Percentiles rank a stretch among this genome's conserved stretches.
Conservation (phyloP, 179 eudicot species). For the Silene noctiflora region DNA sequence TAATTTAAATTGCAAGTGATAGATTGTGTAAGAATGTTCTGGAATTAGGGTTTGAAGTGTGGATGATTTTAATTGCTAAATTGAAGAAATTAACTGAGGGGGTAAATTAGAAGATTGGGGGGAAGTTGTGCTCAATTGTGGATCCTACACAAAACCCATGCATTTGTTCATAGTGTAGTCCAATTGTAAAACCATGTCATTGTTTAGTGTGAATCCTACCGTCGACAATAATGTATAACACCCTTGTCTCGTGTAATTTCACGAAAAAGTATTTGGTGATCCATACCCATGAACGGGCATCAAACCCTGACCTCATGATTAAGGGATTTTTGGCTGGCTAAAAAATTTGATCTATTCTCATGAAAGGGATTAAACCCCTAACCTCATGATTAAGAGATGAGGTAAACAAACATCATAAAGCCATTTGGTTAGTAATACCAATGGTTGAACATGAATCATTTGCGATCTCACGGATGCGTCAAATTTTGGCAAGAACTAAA, state of each 20-base stretch:
- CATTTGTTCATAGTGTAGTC: neutral
- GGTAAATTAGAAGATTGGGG: neutral
- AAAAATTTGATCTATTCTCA: too few species aligned
- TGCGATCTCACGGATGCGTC: too few species aligned
- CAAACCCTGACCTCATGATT: too few species aligned
- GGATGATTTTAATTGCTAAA: neutral
- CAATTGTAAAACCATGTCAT: neutral
- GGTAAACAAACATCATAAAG: too few species aligned
- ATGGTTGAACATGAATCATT: neutral
- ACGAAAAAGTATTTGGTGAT: too few species aligned
- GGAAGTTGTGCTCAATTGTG: neutral
- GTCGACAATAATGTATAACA: too few species aligned
- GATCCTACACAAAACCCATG: conserved; percentile 6
- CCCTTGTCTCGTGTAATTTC: too few species aligned
- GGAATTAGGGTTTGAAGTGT: neutral
- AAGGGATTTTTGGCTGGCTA: too few species aligned
- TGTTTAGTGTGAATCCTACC: neutral
- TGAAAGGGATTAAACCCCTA: too few species aligned
- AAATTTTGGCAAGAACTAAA: too few species aligned
- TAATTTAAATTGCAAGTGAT: neutral
- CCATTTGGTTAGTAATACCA: neutral
- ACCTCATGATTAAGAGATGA: too few species aligned
- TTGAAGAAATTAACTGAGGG: neutral
- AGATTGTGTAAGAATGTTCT: neutral
- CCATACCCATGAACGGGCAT: too few species aligned